Evolutionary conservation across 768 basidiomycete genomes (phyloP).

Genomic region (Pleurotus cornucopiae): DNA sequence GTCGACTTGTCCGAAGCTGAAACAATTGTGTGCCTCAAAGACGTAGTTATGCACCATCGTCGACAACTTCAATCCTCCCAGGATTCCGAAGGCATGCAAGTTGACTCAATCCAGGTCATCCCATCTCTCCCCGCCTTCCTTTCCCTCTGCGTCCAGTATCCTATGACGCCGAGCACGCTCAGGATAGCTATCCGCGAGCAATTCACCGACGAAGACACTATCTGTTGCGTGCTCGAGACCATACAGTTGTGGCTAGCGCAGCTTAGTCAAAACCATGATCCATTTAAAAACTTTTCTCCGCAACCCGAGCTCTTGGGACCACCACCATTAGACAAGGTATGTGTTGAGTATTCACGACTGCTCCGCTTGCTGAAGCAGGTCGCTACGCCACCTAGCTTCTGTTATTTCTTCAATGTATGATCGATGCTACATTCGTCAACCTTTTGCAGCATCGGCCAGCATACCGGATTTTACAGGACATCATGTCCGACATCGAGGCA

Average conservation of each 20-base stretch:
- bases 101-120: constrained; percentile 21
- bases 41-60: constrained; percentile 36
- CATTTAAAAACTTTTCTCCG: constrained; percentile 29
- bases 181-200: constrained; percentile 49
- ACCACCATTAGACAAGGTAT: constrained; percentile 42
- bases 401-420: constrained; percentile 60
- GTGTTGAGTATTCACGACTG: neutral
- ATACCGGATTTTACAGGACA: constrained; percentile 43
- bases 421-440: constrained; percentile 70
- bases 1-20: constrained; percentile 65
- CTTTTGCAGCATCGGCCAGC: constrained; percentile 63
- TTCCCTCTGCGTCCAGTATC: constrained; percentile 29
- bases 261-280: constrained; percentile 29
- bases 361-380: too few relatives aligned
- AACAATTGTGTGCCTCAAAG: constrained; percentile 47
- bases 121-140: constrained; percentile 33
- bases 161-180: constrained; percentile 33
- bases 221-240: constrained; percentile 40
- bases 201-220: constrained; percentile 44
- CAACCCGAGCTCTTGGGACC: constrained; percentile 30
- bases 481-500: constrained; percentile 49
- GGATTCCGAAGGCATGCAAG: constrained; percentile 38
- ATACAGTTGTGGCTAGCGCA: constrained; percentile 46
- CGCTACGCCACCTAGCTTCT: neutral
- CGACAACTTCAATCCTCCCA: constrained; percentile 6